Percentiles rank a stretch among this genome's conserved stretches.
These are phyloP conservation scores for Pelargonium fulgidum DNA, from an alignment of 441 rosid species.

Conservation along the genomic window DNA sequence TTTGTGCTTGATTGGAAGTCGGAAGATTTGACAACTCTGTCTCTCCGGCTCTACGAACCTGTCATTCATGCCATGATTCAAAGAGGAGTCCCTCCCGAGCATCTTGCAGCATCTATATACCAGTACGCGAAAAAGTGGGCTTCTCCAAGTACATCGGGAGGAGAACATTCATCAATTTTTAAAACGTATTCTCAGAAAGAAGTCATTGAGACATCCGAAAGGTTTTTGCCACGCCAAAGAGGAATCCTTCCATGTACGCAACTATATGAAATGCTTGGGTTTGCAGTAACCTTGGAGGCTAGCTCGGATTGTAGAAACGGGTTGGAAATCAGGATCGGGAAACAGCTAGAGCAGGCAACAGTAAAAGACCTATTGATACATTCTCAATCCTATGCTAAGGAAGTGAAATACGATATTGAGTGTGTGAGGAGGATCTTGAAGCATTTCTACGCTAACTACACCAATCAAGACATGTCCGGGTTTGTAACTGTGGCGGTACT, in stretches of 20 bases:
- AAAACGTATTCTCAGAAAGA: slow-evolving; percentile 37
- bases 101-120: slow-evolving; percentile 51
- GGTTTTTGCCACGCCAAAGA: slow-evolving; percentile 47
- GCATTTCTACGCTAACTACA: slow-evolving; percentile 42
- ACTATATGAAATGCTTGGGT: slow-evolving; percentile 46
- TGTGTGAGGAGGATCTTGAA: slow-evolving; percentile 52
- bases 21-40: slow-evolving; percentile 50
- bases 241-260: slow-evolving; percentile 48
- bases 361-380: slow-evolving; percentile 52
- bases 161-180: slow-evolving; percentile 28
- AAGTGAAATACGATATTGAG: slow-evolving; percentile 45
- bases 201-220: slow-evolving; percentile 56
- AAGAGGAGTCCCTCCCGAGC: slow-evolving; percentile 34
- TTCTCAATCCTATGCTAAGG: slow-evolving; percentile 40
- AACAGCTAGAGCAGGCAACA: slow-evolving; percentile 59
- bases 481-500: slow-evolving; percentile 49
- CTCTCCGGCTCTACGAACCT: slow-evolving; percentile 50
- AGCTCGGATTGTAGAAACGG: slow-evolving; percentile 50
- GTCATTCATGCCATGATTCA: slow-evolving; percentile 34
- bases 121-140: slow-evolving; percentile 45
- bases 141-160: slow-evolving; percentile 22
- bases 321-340: slow-evolving; percentile 63
- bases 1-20: slow-evolving; percentile 47
- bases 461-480: slow-evolving; percentile 25
- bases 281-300: slow-evolving; percentile 41